Evolutionary conservation across 345 rosid genomes (phyloP), one percentile per base, ranked within the genome.

Genomic region (Aurinia saxatilis): DNA sequence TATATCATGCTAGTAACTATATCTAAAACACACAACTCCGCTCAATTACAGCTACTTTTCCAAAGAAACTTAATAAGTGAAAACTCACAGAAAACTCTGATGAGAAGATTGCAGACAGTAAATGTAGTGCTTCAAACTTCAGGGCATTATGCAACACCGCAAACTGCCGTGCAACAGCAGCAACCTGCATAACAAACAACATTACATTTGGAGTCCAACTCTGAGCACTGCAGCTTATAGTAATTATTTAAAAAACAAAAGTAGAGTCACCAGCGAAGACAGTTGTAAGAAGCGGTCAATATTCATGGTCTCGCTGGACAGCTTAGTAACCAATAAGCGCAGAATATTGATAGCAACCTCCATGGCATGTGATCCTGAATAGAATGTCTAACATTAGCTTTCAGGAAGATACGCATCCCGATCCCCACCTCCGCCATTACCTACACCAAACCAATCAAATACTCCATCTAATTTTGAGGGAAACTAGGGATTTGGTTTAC

Each of bases 81-180:
- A 62, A 16, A 35, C 80, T 63, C 72, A 84, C 98, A 54, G 74
- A 69, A 68, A 63, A 73, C 27, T 86, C 71, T 8, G 92, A 84
- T 31, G 80, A 81, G 77, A 85, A 79, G 63, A 92, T 75, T 51
- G 80, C 76, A 33, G 88, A 85, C 31, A 92, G 84, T n/a, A 92
- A 52, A 57, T 82, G 91, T 65, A 92, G 91, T 30, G 83, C 86
- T 68, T 87, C 93, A 59, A 92, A 89, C 82, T 89, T 92, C 66
- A 86, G 54, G 12, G 84, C 79, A 77, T 76, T 83, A 74, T 89
- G 97, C 69, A 85, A 75, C 14, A 87, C 78, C 19, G 91, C 89
- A 85, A 92, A 92, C 57, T 85, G 91, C 61, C 91, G 79, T 10
- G 79, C 74, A 50, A 82, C 51, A 33, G 81, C 50, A 18, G 74